Evolutionary conservation across 257 asterid species (phyloP).

Genomic region (Galeopsis tetrahit): DNA sequence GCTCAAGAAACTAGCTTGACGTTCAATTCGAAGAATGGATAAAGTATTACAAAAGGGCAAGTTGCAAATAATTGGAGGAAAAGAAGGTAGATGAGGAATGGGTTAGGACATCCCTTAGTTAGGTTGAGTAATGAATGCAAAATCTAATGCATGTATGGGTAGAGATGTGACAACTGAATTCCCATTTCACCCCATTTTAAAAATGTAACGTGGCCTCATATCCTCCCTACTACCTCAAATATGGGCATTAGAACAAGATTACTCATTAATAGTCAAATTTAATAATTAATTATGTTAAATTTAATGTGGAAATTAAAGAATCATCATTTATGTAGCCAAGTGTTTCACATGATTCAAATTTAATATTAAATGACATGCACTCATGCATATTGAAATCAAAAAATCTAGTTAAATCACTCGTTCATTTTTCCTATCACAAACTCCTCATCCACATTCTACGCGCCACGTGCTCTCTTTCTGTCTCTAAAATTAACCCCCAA

Average conservation of each 20-base stretch:
- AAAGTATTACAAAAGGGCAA: neutral
- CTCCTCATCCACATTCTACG: neutral
- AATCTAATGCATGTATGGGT: neutral
- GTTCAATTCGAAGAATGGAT: too few species aligned
- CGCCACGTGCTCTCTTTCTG: neutral
- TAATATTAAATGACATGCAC: too few species aligned
- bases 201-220: constrained; percentile 4
- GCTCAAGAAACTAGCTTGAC: too few species aligned
- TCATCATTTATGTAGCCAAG: too few species aligned
- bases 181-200: neutral
- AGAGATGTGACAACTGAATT: neutral
- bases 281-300: too few species aligned
- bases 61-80: neutral
- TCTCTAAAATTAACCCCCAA: neutral
- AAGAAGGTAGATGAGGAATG: neutral
- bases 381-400: too few species aligned
- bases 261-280: too few species aligned
- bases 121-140: constrained; percentile 1
- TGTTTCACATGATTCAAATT: too few species aligned
- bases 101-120: neutral
- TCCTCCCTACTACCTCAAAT: neutral
- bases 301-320: too few species aligned
- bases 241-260: neutral
- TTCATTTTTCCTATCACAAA: neutral
- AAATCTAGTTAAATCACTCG: too few species aligned